Conservation (phyloP, 768 basidiomycete species). For the Hypsizygus marmoreus region DNA sequence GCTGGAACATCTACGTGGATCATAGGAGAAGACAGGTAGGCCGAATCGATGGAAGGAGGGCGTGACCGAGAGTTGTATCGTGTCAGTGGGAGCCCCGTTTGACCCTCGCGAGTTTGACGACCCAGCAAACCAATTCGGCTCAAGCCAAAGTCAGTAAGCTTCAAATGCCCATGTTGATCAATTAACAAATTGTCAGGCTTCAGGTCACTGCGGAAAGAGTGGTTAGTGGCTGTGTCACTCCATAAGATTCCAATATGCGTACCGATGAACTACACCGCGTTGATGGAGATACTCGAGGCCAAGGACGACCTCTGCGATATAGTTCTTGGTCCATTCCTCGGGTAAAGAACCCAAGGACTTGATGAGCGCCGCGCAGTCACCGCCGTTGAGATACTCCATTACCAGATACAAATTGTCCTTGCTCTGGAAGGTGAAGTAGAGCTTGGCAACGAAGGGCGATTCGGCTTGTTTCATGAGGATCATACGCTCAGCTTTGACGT, state of each 20-base stretch:
- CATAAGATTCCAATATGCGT: slow-evolving; percentile 26
- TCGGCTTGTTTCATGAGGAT: slow-evolving; percentile 99
- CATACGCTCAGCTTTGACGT: slow-evolving; percentile 99
- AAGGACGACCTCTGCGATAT: slow-evolving; percentile 93
- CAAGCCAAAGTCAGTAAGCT: slow-evolving; percentile 96
- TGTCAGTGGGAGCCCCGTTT: slow-evolving; percentile 45
- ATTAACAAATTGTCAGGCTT: slow-evolving; percentile 99
- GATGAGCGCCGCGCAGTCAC: slow-evolving; percentile 96
- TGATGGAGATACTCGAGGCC: slow-evolving; percentile 97
- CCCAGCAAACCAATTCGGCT: slow-evolving; percentile 97
- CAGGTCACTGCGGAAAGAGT: slow-evolving; percentile 67
- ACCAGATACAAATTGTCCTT: slow-evolving; percentile 98
- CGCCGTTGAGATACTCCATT: slow-evolving; percentile 99
- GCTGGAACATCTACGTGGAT: slow-evolving; percentile 55
- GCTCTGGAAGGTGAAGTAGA: slow-evolving; percentile 99
- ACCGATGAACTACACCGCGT: slow-evolving; percentile 96
- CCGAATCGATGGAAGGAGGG: slow-evolving; percentile 80
- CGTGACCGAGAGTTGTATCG: slow-evolving; percentile 73
- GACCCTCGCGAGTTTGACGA: slow-evolving; percentile 84
- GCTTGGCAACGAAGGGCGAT: slow-evolving; percentile 95
- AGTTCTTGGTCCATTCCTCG: slow-evolving; percentile 96
- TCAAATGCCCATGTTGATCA: slow-evolving; percentile 94
- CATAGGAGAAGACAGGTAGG: slow-evolving; percentile 77
- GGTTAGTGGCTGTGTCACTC: slow-evolving; percentile 3
- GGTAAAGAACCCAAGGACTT: slow-evolving; percentile 92